Conservation (phyloP, 2,329 filamentous ascomycete species). For the Botryotinia narcissicola region DNA sequence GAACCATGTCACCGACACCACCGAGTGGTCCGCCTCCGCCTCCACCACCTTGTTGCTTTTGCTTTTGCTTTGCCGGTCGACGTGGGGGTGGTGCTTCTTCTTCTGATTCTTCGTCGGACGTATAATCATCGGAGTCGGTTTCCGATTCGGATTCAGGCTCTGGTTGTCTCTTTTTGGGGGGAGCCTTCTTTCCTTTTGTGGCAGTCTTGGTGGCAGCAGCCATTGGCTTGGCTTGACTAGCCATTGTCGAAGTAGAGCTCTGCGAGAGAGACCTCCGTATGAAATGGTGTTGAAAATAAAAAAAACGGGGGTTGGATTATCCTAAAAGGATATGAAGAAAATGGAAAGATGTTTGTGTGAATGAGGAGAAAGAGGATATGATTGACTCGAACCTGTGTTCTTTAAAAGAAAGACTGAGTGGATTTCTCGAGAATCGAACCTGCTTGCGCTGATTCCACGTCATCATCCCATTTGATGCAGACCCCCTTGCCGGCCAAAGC, state of each 20-base stretch:
- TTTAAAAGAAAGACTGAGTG: constrained; percentile 19
- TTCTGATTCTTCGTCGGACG: constrained; percentile 14
- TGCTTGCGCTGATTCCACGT: constrained; percentile 16
- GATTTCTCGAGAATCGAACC: constrained; percentile 10
- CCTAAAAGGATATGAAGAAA: not conserved
- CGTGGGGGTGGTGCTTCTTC: constrained; percentile 19
- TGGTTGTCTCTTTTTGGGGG: constrained; percentile 10
- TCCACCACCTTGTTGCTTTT: constrained; percentile 8
- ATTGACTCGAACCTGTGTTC: constrained; percentile 12
- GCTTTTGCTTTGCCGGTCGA: constrained; percentile 14
- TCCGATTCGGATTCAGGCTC: constrained; percentile 10
- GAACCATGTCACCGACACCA: constrained; percentile 19
- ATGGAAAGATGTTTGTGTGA: not conserved
- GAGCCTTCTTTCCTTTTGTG: constrained; percentile 15
- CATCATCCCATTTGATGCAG: constrained; percentile 10
- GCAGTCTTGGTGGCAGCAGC: constrained; percentile 16
- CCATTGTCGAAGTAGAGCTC: constrained; percentile 5
- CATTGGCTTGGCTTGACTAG: constrained; percentile 16
- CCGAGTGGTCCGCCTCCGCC: constrained; percentile 17
- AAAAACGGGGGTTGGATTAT: not conserved
- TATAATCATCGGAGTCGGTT: constrained; percentile 19
- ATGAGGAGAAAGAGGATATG: not conserved
- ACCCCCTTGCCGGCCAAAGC: not conserved
- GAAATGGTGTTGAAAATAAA: not conserved
- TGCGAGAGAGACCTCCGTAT: constrained; percentile 3